Conservation (phyloP, 345 rosid genomes). For the Corymbia maculata region DNA sequence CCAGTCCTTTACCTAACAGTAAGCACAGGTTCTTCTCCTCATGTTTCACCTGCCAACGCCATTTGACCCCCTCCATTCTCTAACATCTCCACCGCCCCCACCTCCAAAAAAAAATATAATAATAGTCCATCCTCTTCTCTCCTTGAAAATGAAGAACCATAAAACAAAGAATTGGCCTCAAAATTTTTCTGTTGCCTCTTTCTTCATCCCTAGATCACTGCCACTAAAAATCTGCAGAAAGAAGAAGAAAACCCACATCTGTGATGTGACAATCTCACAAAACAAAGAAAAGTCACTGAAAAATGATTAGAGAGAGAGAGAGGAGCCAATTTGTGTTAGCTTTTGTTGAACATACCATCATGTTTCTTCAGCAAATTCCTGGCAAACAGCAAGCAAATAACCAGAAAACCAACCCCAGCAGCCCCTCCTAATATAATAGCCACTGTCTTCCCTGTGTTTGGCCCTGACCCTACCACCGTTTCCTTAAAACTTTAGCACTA, state of each 20-base stretch:
- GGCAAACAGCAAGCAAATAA: slow-evolving; percentile 77
- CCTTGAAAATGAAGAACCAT: background rate
- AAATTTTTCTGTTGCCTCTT: background rate
- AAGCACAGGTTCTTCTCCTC: background rate
- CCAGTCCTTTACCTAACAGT: background rate
- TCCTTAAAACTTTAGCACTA: background rate
- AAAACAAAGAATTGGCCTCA: background rate
- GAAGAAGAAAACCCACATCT: background rate
- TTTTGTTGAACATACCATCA: slow-evolving; percentile 41
- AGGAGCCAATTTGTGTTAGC: background rate
- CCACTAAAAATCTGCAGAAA: background rate
- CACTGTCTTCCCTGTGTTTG: slow-evolving; percentile 80
- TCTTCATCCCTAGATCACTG: background rate
- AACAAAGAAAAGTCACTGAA: background rate
- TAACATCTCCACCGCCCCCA: background rate
- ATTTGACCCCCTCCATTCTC: background rate
- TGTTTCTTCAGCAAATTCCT: slow-evolving; percentile 65
- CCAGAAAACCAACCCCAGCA: slow-evolving; percentile 81
- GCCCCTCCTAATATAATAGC: slow-evolving; percentile 98
- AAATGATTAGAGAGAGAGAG: background rate
- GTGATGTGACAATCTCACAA: background rate
- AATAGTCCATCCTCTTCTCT: background rate
- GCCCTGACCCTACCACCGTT: slow-evolving; percentile 34
- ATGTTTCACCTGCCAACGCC: background rate
- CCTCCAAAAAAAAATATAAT: background rate